Percentiles rank a stretch among this genome's conserved stretches.
Conservation (phyloP, 2,329 filamentous ascomycete genomes). For the Botryotinia globosa region DNA sequence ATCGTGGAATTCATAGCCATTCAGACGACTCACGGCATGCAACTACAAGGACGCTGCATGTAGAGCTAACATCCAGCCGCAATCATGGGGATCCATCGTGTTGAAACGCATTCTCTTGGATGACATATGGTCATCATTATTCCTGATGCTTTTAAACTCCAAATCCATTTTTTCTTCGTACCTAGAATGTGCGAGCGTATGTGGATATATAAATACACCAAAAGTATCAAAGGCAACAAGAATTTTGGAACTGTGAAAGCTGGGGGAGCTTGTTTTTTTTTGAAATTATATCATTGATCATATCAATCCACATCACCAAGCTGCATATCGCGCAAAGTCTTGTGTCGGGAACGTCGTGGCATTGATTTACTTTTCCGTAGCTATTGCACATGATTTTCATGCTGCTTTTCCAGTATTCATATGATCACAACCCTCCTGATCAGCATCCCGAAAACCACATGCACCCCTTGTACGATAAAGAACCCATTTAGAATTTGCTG, state of each 20-base stretch:
- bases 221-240: background rate
- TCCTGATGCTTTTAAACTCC: background rate
- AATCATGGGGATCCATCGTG: too few relatives aligned
- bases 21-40: background rate
- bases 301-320: slow-evolving; percentile 12
- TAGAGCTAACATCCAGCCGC: background rate
- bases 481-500: slow-evolving; percentile 83
- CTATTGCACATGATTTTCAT: slow-evolving; percentile 37
- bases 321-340: background rate
- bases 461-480: slow-evolving; percentile 31
- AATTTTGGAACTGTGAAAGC: background rate
- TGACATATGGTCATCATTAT: background rate
- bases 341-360: slow-evolving; percentile 32
- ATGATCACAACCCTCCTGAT: slow-evolving; percentile 38
- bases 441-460: slow-evolving; percentile 38
- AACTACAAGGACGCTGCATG: background rate
- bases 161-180: background rate
- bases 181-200: background rate
- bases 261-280: background rate
- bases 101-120: background rate
- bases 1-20: background rate
- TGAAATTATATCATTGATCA: background rate
- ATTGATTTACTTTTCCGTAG: slow-evolving; percentile 35
- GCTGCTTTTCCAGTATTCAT: slow-evolving; percentile 32
- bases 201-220: background rate